These are phyloP conservation scores for Metschnikowia noctiluminum DNA, from an alignment of 805 yeast species.

Conservation along the genomic window DNA sequence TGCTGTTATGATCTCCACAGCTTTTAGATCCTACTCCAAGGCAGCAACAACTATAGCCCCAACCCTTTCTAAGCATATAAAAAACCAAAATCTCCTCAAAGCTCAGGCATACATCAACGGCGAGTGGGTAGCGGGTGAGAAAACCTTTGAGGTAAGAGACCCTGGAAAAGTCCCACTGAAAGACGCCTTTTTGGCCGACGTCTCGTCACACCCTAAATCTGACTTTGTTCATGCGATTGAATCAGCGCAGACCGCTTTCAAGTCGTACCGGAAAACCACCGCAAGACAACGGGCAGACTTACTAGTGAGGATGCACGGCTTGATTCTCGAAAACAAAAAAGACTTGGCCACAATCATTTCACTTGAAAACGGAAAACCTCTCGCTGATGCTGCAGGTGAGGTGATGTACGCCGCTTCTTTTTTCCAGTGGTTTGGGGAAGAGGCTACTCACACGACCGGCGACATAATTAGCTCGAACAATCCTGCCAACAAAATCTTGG, in stretches of 20 bases:
- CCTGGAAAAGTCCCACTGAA: conserved; percentile 58
- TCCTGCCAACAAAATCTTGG: conserved; percentile 47
- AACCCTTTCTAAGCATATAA: conserved; percentile 20
- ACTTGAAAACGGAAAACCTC: conserved; percentile 73
- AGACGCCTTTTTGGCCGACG: conserved; percentile 45
- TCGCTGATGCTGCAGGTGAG: conserved; percentile 71
- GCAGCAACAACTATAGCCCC: conserved; percentile 5
- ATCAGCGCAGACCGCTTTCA: conserved; percentile 53
- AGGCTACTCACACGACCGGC: conserved; percentile 72
- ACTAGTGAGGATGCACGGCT: conserved; percentile 48
- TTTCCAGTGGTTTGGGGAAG: conserved; percentile 88
- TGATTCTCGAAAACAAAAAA: conserved; percentile 54
- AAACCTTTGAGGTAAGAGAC: conserved; percentile 62
- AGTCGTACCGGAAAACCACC: conserved; percentile 48
- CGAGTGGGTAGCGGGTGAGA: conserved; percentile 54
- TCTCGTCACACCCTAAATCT: conserved; percentile 49
- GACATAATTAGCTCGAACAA: conserved; percentile 57
- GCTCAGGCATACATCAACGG: conserved; percentile 72
- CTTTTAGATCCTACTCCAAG: conserved; percentile 1
- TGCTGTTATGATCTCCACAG: neutral
- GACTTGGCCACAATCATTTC: conserved; percentile 66
- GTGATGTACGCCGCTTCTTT: conserved; percentile 66
- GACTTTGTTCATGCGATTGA: conserved; percentile 57
- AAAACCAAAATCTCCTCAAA: conserved; percentile 50
- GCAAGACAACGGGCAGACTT: conserved; percentile 55